These are phyloP conservation scores for Epichloe gansuensis DNA, from an alignment of 2,329 filamentous ascomycete species.

Conservation along the genomic window DNA sequence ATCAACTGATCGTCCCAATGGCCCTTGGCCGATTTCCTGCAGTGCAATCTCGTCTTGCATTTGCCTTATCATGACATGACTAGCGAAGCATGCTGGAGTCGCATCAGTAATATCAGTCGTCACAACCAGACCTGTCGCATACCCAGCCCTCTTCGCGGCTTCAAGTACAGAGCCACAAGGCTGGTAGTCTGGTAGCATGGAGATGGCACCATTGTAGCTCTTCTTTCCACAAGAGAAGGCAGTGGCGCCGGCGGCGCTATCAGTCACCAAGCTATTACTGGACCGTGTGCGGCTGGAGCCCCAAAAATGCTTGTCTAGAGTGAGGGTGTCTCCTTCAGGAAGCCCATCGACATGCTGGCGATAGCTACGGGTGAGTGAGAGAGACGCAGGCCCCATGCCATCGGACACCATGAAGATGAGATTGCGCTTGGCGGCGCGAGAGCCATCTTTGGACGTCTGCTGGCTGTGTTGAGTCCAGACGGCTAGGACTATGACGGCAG, in stretches of 20 bases:
- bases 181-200: constrained; percentile 68
- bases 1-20: constrained; percentile 77
- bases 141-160: constrained; percentile 83
- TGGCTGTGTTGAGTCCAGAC: constrained; percentile 65
- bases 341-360: constrained; percentile 64
- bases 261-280: constrained; percentile 74
- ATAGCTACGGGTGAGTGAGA: constrained; percentile 77
- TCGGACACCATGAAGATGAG: constrained; percentile 98
- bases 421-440: constrained; percentile 62
- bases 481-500: constrained; percentile 3
- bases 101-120: constrained; percentile 93
- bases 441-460: constrained; percentile 25
- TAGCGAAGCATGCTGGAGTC: constrained; percentile 87
- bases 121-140: constrained; percentile 85
- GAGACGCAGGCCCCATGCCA: constrained; percentile 90
- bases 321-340: constrained; percentile 61
- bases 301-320: constrained; percentile 79
- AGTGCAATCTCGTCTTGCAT: constrained; percentile 87
- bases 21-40: constrained; percentile 81
- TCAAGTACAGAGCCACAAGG: constrained; percentile 90
- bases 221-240: constrained; percentile 88
- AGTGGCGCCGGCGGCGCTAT: constrained; percentile 92
- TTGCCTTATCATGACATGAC: constrained; percentile 65
- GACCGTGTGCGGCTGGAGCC: constrained; percentile 81
- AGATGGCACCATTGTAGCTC: constrained; percentile 95